Conservation (phyloP, 441 rosid genomes). For the Pelargonium fulgidum region DNA sequence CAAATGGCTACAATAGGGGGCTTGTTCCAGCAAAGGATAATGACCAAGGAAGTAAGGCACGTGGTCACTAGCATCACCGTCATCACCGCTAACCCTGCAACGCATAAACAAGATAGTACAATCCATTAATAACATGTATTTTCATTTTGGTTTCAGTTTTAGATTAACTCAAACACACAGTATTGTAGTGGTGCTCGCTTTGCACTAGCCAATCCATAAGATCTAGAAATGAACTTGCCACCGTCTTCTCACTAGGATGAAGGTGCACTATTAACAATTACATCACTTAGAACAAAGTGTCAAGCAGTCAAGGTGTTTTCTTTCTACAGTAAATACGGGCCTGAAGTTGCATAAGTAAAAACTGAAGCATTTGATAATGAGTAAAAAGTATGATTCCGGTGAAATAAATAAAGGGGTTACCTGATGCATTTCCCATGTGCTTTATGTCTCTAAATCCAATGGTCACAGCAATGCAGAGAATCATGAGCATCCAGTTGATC, state of each 20-base stretch:
- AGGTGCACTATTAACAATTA: no score
- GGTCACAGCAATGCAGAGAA: conserved; percentile 90
- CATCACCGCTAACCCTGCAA: conserved; percentile 92
- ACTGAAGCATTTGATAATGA: no score
- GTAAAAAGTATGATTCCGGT: no score
- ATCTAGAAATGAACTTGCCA: no score
- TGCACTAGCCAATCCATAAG: no score
- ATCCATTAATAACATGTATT: background rate
- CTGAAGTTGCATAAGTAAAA: no score
- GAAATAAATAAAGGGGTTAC: conserved; percentile 27
- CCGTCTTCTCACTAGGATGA: no score
- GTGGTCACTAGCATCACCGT: conserved; percentile 97
- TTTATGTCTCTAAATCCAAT: conserved; percentile 94
- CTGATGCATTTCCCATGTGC: conserved; percentile 93
- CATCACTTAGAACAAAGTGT: no score
- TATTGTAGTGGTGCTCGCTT: no score
- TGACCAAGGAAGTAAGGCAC: conserved; percentile 77
- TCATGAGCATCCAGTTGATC: conserved; percentile 90
- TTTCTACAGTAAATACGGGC: no score
- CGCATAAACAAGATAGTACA: background rate
- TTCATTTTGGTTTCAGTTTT: background rate
- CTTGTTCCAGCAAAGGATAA: conserved; percentile 86
- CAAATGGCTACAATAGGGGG: conserved; percentile 63
- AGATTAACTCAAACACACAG: no score
- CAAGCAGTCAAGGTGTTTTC: no score